A percentile compares a stretch with the other conserved stretches of the same genome.
These are phyloP conservation scores for Neoboletus subvelutipes DNA, from an alignment of 768 basidiomycete species.

Conservation along the genomic window DNA sequence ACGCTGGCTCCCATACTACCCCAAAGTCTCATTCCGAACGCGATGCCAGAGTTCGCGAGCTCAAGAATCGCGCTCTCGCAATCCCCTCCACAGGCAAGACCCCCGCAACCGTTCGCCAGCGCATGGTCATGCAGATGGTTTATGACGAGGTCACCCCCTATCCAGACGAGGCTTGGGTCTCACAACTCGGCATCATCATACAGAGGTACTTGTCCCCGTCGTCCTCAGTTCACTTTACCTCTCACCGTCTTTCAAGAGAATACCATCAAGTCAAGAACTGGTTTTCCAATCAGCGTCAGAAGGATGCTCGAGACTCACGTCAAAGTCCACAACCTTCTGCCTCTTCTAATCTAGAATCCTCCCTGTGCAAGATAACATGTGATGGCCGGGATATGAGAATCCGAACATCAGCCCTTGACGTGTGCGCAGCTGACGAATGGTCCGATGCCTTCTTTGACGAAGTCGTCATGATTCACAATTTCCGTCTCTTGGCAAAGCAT, in stretches of 20 bases:
- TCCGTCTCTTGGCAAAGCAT: constrained; percentile 38
- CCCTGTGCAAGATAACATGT: constrained; percentile 35
- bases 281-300: constrained; percentile 65
- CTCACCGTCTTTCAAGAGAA: constrained; percentile 37
- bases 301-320: constrained; percentile 39
- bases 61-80: constrained; percentile 32
- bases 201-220: constrained; percentile 41
- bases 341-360: constrained; percentile 35
- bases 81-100: constrained; percentile 40
- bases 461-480: constrained; percentile 58
- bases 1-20: constrained; percentile 16
- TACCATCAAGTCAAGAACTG: constrained; percentile 65
- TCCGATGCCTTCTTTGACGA: constrained; percentile 62
- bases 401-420: constrained; percentile 46
- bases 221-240: not conserved
- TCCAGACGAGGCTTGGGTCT: constrained; percentile 62
- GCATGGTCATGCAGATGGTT: constrained; percentile 59
- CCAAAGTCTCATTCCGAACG: constrained; percentile 30
- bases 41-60: constrained; percentile 30
- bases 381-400: constrained; percentile 45
- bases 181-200: constrained; percentile 56
- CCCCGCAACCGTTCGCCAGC: constrained; percentile 54
- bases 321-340: constrained; percentile 35
- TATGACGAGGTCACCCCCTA: constrained; percentile 67
- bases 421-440: constrained; percentile 49